Conservation (phyloP, 106 monocot genomes). For the Gastrodia elata region DNA sequence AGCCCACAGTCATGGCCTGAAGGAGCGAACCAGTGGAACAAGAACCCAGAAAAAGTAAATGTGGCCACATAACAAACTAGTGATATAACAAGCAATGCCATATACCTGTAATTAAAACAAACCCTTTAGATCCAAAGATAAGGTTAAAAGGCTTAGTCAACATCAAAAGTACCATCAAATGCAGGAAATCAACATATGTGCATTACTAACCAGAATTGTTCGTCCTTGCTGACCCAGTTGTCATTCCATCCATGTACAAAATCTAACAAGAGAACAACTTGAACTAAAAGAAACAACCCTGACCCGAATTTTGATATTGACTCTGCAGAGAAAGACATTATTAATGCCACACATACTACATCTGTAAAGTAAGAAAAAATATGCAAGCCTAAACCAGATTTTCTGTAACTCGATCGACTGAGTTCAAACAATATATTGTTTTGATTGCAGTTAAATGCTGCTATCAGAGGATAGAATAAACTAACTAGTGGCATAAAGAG, state of each 20-base stretch:
- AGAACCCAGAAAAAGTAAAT: slow-evolving; percentile 81
- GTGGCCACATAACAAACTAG: slow-evolving; percentile 81
- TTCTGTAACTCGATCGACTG: neutral
- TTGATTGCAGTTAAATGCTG: neutral
- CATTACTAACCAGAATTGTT: slow-evolving; percentile 70
- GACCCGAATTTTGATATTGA: slow-evolving; percentile 90
- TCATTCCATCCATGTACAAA: slow-evolving; percentile 99
- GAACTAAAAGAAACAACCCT: slow-evolving; percentile 94
- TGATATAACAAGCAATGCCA: slow-evolving; percentile 80
- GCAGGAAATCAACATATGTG: neutral
- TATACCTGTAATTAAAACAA: slow-evolving; percentile 44
- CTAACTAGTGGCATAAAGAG: neutral
- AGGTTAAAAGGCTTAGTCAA: neutral
- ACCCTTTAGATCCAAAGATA: neutral
- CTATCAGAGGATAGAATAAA: neutral
- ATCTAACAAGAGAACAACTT: slow-evolving; percentile 94
- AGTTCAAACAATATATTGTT: neutral
- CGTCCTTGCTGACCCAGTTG: slow-evolving; percentile 90
- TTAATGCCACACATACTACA: neutral
- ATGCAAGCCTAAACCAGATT: neutral
- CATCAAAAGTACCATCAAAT: neutral
- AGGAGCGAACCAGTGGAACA: slow-evolving; percentile 96
- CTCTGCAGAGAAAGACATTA: slow-evolving; percentile 44
- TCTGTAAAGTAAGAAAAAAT: neutral
- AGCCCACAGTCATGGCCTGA: slow-evolving; percentile 94